Conservation (phyloP, 2,329 filamentous ascomycete species). For the Trichoderma sp. region DNA sequence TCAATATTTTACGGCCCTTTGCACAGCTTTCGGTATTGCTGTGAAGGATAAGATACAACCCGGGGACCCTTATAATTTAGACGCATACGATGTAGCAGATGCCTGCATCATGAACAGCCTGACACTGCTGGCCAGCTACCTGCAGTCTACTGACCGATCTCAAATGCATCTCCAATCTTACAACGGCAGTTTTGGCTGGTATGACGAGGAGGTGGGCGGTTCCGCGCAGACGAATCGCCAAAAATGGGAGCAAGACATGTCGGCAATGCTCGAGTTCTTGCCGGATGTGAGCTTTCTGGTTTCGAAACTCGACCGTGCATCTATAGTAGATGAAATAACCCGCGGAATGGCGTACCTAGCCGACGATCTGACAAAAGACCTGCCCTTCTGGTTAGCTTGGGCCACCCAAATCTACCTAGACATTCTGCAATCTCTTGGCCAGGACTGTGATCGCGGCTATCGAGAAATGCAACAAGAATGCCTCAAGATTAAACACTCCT, state of each 20-base stretch:
- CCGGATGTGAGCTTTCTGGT: neutral
- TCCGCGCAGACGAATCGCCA: neutral
- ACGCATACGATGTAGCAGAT: neutral
- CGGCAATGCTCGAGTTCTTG: neutral
- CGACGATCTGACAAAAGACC: neutral
- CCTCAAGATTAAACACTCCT: neutral
- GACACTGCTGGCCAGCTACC: neutral
- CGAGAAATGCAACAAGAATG: neutral
- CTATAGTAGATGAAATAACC: neutral
- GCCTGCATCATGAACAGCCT: neutral
- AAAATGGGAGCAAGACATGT: conserved; percentile 2
- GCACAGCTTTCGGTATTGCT: neutral
- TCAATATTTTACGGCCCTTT: neutral
- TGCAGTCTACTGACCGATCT: neutral
- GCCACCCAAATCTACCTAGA: neutral
- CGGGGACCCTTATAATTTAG: neutral
- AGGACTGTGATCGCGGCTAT: neutral
- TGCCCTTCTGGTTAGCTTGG: neutral
- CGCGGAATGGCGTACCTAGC: neutral
- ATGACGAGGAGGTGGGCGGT: neutral
- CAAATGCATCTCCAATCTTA: neutral
- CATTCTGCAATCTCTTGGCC: neutral
- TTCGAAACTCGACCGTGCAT: neutral
- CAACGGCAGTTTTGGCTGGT: neutral
- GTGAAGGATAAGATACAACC: neutral